phyloP scores from a whole-genome alignment of 2,329 filamentous ascomycete species.

The Trichoderma pleuroti region DNA sequence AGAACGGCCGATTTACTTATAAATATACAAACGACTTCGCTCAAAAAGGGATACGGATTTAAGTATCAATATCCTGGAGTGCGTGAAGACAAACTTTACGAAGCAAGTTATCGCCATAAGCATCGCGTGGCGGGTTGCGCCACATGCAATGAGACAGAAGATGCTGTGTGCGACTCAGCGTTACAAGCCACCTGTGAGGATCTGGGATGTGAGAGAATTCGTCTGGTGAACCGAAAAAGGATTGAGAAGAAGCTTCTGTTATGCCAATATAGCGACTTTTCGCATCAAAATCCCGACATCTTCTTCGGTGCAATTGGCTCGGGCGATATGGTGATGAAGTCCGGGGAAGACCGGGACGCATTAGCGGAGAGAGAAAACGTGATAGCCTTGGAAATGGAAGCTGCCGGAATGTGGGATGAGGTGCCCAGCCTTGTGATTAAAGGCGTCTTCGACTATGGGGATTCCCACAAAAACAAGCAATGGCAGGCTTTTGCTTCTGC shows the following conservation, averaged over 20 bases:
- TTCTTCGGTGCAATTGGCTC: slow-evolving; percentile 39
- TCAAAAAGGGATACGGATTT: too few relatives aligned
- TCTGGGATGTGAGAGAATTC: slow-evolving; percentile 13
- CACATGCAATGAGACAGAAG: background rate
- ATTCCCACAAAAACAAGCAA: slow-evolving; percentile 37
- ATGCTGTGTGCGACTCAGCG: slow-evolving; percentile 18
- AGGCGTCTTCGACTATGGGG: slow-evolving; percentile 39
- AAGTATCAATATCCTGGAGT: slow-evolving; percentile 29
- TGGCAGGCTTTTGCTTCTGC: slow-evolving; percentile 39
- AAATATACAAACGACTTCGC: too few relatives aligned
- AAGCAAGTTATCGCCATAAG: slow-evolving; percentile 31
- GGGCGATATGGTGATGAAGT: slow-evolving; percentile 39
- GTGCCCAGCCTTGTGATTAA: slow-evolving; percentile 36
- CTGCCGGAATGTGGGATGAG: slow-evolving; percentile 30
- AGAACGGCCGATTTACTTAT: too few relatives aligned
- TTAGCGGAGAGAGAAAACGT: slow-evolving; percentile 27
- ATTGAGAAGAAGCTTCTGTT: slow-evolving; percentile 17
- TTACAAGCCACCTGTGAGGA: slow-evolving; percentile 16
- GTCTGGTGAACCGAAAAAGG: slow-evolving; percentile 31
- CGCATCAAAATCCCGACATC: slow-evolving; percentile 21
- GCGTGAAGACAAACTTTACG: slow-evolving; percentile 30
- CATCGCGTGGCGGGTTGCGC: slow-evolving; percentile 24
- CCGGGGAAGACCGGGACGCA: slow-evolving; percentile 32
- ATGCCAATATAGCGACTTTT: background rate
- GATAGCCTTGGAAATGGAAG: slow-evolving; percentile 37